A percentile compares a stretch with the other conserved stretches of the same genome.
phyloP scores from a whole-genome alignment of 768 basidiomycete genomes.

The Antrodiella citrinella region DNA sequence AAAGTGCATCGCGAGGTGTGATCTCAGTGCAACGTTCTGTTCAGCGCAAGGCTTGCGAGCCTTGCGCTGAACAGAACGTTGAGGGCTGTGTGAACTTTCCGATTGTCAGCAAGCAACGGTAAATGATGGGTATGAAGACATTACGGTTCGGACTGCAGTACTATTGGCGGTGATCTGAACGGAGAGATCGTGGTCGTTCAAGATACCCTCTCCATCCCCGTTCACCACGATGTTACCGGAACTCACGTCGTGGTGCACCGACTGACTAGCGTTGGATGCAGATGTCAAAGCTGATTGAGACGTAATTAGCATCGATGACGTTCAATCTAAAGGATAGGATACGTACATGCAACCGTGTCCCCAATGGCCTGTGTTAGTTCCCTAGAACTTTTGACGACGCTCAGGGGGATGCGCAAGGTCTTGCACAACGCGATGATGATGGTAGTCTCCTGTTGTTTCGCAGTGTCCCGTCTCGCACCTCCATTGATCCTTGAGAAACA shows the following conservation, averaged over 20 bases:
- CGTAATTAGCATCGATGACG: not conserved
- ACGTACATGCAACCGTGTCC: slow-evolving; percentile 5
- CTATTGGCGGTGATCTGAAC: not conserved
- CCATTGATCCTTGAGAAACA: slow-evolving; percentile 6
- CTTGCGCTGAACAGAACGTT: too few relatives aligned
- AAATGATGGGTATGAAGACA: too few relatives aligned
- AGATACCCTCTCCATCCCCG: slow-evolving; percentile 2
- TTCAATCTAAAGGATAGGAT: not conserved
- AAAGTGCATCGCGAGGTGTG: too few relatives aligned
- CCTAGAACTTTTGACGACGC: not conserved
- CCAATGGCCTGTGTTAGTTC: slow-evolving; percentile 4
- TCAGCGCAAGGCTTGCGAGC: too few relatives aligned
- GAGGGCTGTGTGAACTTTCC: too few relatives aligned
- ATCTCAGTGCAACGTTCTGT: too few relatives aligned
- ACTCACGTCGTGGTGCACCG: slow-evolving; percentile 10
- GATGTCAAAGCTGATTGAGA: not conserved
- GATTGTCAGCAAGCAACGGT: too few relatives aligned
- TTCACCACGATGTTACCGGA: slow-evolving; percentile 1
- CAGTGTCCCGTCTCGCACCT: too few relatives aligned
- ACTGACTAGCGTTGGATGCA: not conserved
- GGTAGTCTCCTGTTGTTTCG: not conserved
- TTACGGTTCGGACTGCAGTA: too few relatives aligned
- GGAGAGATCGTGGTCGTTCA: slow-evolving; percentile 9
- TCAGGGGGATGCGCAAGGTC: slow-evolving; percentile 4
- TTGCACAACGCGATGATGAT: slow-evolving; percentile 7